phyloP scores from a whole-genome alignment of 2,329 filamentous ascomycete genomes.

The Penicillium digitatum region DNA sequence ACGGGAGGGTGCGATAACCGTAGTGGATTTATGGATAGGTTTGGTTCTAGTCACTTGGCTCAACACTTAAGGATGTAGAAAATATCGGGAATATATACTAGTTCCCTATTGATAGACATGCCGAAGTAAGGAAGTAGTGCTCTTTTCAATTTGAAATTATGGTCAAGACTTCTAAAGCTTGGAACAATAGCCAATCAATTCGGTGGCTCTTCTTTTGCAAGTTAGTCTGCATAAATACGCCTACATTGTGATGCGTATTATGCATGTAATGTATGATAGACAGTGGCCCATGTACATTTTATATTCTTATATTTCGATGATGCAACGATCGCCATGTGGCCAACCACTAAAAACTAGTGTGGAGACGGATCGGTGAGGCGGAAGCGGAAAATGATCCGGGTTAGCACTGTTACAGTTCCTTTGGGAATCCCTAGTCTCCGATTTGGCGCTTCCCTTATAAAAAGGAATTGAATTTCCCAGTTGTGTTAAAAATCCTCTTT shows the following conservation, averaged over 20 bases:
- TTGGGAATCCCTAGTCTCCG: not conserved
- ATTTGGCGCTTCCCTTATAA: conserved; percentile 14
- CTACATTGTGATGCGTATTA: not conserved
- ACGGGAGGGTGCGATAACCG: not conserved
- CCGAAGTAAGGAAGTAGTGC: not conserved
- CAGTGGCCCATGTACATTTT: not conserved
- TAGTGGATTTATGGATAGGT: not conserved
- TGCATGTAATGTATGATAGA: not conserved
- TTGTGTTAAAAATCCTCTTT: not conserved
- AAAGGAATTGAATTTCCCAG: conserved; percentile 2
- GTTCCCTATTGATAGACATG: not conserved
- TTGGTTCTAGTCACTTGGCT: not conserved
- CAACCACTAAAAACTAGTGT: not conserved
- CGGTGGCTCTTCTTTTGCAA: not conserved
- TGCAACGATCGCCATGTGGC: not conserved
- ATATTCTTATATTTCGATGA: no score
- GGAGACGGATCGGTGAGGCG: conserved; percentile 19
- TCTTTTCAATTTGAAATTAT: not conserved
- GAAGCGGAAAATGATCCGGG: conserved; percentile 23
- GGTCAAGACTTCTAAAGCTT: not conserved
- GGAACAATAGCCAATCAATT: not conserved
- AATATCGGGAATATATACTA: not conserved
- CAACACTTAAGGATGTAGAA: no score
- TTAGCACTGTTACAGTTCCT: conserved; percentile 7
- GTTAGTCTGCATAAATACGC: not conserved